Conservation (phyloP, 2,329 filamentous ascomycete species). For the Chalaropsis ovoidea region DNA sequence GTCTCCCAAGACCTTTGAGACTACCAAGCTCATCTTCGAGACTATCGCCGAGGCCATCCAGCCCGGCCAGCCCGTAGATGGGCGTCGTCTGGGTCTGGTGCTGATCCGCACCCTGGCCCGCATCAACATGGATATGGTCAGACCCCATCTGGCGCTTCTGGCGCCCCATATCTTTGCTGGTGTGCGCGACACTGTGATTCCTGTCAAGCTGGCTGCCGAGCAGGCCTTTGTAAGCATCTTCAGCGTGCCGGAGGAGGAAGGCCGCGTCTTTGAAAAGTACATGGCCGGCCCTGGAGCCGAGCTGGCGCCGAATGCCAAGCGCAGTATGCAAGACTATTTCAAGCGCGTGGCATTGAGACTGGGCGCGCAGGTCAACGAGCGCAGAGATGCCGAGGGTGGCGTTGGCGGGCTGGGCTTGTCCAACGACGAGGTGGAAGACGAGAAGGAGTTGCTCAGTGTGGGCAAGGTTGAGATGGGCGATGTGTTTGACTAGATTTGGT, state of each 20-base stretch:
- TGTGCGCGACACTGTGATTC: conserved; percentile 84
- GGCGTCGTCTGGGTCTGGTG: conserved; percentile 74
- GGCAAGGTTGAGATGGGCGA: conserved; percentile 61
- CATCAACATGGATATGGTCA: conserved; percentile 65
- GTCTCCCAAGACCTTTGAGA: conserved; percentile 60
- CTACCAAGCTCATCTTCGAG: conserved; percentile 69
- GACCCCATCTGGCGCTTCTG: conserved; percentile 71
- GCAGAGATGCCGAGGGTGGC: conserved; percentile 84
- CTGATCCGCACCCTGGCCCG: conserved; percentile 78
- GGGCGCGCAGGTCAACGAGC: conserved; percentile 76
- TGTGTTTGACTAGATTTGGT: conserved; percentile 25
- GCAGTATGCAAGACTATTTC: conserved; percentile 94
- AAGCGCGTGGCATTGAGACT: conserved; percentile 80
- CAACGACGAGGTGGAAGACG: conserved; percentile 87
- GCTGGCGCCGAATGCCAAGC: conserved; percentile 62
- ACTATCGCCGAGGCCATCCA: conserved; percentile 63
- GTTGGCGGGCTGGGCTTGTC: conserved; percentile 74
- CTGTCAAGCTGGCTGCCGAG: conserved; percentile 89
- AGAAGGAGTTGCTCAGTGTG: conserved; percentile 91
- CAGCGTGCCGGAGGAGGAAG: conserved; percentile 77
- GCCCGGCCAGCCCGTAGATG: conserved; percentile 70
- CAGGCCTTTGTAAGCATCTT: conserved; percentile 89
- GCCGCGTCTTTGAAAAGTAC: conserved; percentile 81
- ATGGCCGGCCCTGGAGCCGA: conserved; percentile 58
- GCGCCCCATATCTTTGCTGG: conserved; percentile 76